These are phyloP conservation scores for Halophytophthora batemanensis DNA, from an alignment of 352 stramenopile genomes.

Conservation along the genomic window DNA sequence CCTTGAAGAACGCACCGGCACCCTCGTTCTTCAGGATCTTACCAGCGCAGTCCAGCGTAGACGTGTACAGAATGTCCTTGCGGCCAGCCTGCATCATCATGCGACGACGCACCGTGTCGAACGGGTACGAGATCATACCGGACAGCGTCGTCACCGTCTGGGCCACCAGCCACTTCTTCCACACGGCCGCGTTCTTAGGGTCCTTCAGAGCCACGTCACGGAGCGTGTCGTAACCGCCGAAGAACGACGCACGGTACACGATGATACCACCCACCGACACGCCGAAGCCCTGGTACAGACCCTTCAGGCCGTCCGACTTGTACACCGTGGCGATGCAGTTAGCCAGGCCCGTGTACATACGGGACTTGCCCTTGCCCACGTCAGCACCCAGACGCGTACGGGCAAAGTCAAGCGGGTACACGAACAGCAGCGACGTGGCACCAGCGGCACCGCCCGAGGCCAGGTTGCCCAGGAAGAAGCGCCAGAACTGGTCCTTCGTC, in stretches of 20 bases:
- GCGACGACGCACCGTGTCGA: constrained; percentile 94
- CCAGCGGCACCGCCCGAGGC: constrained; percentile 96
- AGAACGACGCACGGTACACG: constrained; percentile 98
- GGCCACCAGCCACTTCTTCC: constrained; percentile 90
- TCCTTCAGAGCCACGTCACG: constrained; percentile 85
- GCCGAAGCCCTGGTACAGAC: constrained; percentile 99
- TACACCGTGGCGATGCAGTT: constrained; percentile 98
- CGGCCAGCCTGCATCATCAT: constrained; percentile 99
- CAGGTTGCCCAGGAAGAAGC: constrained; percentile 98
- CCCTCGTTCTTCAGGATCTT: constrained; percentile 98
- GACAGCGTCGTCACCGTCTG: constrained; percentile 90
- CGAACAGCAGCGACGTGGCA: constrained; percentile 94
- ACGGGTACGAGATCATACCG: constrained; percentile 95
- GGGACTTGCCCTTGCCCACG: constrained; percentile 95
- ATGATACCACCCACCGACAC: constrained; percentile 98
- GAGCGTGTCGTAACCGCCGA: constrained; percentile 97
- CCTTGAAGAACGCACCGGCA: constrained; percentile 97
- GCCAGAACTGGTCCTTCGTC: constrained; percentile 96
- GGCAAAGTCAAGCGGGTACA: constrained; percentile 98
- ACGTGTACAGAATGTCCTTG: constrained; percentile 97
- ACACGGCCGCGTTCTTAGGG: constrained; percentile 85
- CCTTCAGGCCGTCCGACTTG: constrained; percentile 86
- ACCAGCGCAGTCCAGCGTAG: constrained; percentile 94
- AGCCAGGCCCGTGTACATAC: constrained; percentile 96
- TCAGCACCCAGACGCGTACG: constrained; percentile 98